These are phyloP conservation scores for Penicillium lividum DNA, from an alignment of 495 filamentous ascomycete genomes.

Conservation along the genomic window DNA sequence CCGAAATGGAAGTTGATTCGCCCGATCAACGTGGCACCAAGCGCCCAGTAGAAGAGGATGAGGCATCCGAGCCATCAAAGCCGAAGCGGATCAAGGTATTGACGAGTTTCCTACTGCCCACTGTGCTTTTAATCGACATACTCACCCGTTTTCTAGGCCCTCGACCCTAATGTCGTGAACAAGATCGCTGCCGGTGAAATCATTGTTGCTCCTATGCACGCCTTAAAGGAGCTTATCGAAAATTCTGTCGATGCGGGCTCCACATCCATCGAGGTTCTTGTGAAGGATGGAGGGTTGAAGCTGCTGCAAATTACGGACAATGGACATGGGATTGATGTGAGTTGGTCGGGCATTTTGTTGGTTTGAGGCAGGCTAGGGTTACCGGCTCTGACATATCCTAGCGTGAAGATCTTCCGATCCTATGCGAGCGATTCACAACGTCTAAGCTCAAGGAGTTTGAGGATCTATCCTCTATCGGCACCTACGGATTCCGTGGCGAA, in stretches of 20 bases:
- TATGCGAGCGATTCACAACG: conserved; percentile 96
- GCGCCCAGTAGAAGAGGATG: conserved; percentile 56
- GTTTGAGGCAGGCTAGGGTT: background rate
- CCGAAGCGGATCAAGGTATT: conserved; percentile 68
- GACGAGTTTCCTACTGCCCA: background rate
- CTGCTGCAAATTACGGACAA: conserved; percentile 98
- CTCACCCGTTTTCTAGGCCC: conserved; percentile 53
- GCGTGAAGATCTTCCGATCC: conserved; percentile 88
- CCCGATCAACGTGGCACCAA: conserved; percentile 59
- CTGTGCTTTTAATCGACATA: background rate
- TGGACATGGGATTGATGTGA: conserved; percentile 91
- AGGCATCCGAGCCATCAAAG: conserved; percentile 32
- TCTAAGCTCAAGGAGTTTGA: conserved; percentile 96
- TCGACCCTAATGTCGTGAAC: conserved; percentile 95
- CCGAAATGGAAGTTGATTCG: conserved; percentile 48
- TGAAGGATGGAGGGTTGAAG: conserved; percentile 97
- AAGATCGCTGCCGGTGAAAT: conserved; percentile 99
- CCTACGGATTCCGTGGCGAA: conserved; percentile 97
- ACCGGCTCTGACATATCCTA: conserved; percentile 33
- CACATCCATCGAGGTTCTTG: conserved; percentile 84
- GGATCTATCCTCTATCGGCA: conserved; percentile 86
- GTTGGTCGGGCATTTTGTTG: conserved; percentile 18
- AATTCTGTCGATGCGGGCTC: conserved; percentile 97
- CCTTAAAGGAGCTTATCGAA: conserved; percentile 95
- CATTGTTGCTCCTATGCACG: conserved; percentile 95